Evolutionary conservation across 768 basidiomycete genomes (phyloP), one percentile per base, ranked within the genome.

Genomic region (Tylopilus intermedius): DNA sequence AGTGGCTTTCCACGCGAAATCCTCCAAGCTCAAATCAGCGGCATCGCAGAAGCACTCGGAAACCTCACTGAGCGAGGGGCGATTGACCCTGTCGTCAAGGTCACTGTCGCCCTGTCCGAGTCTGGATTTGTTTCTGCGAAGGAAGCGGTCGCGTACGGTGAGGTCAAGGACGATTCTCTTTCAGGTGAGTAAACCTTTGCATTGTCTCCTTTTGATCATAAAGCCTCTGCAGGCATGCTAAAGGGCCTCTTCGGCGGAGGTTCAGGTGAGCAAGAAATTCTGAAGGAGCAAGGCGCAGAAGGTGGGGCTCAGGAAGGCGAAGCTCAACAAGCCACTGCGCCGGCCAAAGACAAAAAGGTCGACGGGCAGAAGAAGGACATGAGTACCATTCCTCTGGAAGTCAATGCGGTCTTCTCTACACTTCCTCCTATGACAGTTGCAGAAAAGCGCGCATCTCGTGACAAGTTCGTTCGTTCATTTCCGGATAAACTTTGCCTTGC

Each of bases 51-150:
- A 56, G 92, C 91, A 2, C 70, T 94, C 21, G 79, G 72, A 30
- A 96, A 94, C 67, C 77, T 97, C 45, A 94, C 93, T 13, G 86
- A 88, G 44, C 79, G 81, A 2, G 90, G 89, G 8, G 88, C 84
- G 10, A 68, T 79, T 24, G 90, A 94, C 61, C 89, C 93, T 2
- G 81, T 93, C 13, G 78, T 98, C 62, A 94, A 93, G 68, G 85
- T 91, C 15, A 91, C 89, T 0, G 71, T 97, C 47, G 73, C 81
- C 26, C 75, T 97, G 38, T 90, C 90, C 37, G 90, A 94, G 47
- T 90, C 90, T 46, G 93, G 94, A 7, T 87, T 97, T 62, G 74
- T 91, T 5, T 83, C 85, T 3, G 83, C 92, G 33, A 78, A 82
- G 13, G 88, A 90, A 50, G 94, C 91, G 0, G 63, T 93, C 39